A percentile compares a stretch with the other conserved stretches of the same genome.
Conservation (phyloP, 2,329 filamentous ascomycete species). For the Botryotinia convoluta region DNA sequence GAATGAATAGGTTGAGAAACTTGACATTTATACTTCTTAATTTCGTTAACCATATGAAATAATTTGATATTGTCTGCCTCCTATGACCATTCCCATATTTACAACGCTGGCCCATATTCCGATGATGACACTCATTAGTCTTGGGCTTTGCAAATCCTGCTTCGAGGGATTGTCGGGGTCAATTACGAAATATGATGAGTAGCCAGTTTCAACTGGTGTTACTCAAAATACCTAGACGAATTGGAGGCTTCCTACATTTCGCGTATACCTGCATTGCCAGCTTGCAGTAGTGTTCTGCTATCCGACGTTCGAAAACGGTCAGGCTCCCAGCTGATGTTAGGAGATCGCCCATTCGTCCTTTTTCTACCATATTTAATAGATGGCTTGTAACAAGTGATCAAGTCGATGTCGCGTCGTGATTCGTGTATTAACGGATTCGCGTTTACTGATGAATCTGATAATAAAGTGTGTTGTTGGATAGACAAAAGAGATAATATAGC, state of each 20-base stretch:
- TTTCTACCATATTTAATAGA: constrained; percentile 17
- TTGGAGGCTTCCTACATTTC: constrained; percentile 19
- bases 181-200: constrained; percentile 10
- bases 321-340: constrained; percentile 16
- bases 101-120: not conserved
- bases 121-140: not conserved
- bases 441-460: not conserved
- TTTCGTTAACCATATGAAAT: not conserved
- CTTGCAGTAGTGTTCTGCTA: constrained; percentile 20
- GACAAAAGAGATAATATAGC: not conserved
- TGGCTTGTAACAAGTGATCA: constrained; percentile 9
- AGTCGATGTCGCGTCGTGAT: not conserved
- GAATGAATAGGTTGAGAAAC: not conserved
- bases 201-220: not conserved
- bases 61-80: not conserved
- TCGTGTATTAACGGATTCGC: not conserved
- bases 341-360: constrained; percentile 17
- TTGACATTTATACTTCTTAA: not conserved
- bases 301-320: constrained; percentile 15
- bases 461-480: not conserved
- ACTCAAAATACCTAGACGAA: constrained; percentile 12
- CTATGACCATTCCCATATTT: not conserved
- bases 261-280: constrained; percentile 21
- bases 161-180: not conserved
- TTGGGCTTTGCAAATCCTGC: not conserved